Conservation (phyloP, 2,329 filamentous ascomycete genomes). For the Penicillium digitatum region DNA sequence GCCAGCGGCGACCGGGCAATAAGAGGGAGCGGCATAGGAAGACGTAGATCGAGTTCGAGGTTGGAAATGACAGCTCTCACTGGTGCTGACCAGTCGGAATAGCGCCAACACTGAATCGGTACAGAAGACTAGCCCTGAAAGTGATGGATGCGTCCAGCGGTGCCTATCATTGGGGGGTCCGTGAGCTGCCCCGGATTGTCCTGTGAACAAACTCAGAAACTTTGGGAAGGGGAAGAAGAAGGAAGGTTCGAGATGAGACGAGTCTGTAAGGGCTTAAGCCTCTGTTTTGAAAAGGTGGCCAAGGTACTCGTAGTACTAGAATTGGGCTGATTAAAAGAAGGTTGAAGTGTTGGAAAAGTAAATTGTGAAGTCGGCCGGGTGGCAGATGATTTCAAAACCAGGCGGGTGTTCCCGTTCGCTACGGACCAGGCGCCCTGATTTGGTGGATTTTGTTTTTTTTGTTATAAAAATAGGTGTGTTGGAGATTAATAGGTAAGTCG, state of each 20-base stretch:
- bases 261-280: not conserved
- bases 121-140: not conserved
- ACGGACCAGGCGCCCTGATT: not conserved
- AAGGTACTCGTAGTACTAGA: not conserved
- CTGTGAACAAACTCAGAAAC: not conserved
- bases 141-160: not conserved
- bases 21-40: constrained; percentile 18
- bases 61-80: constrained; percentile 10
- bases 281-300: not conserved
- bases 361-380: not conserved
- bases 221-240: not conserved
- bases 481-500: not conserved
- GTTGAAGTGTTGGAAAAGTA: not conserved
- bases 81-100: constrained; percentile 2
- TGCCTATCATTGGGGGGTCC: constrained; percentile 11
- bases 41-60: constrained; percentile 7
- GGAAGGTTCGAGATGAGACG: not conserved
- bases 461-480: not conserved
- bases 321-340: not conserved
- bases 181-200: constrained; percentile 9
- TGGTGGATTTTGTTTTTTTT: not conserved
- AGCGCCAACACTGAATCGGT: not conserved
- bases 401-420: not conserved
- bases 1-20: constrained; percentile 14
- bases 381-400: constrained; percentile 20